These are phyloP conservation scores for Ustilago lituana DNA, from an alignment of 1,284 basidiomycete species.

Conservation along the genomic window DNA sequence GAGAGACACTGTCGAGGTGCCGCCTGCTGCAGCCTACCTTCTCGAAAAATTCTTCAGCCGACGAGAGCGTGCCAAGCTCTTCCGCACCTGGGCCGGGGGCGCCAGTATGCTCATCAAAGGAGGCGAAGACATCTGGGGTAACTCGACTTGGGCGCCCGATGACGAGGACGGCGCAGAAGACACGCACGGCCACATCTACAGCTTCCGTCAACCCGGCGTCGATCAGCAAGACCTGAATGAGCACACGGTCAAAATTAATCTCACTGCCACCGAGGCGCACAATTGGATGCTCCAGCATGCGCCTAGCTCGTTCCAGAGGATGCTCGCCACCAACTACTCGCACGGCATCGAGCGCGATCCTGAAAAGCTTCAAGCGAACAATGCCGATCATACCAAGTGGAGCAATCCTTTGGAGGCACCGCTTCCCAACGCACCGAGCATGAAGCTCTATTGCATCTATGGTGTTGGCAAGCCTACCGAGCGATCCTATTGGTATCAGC, in stretches of 20 bases:
- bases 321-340: slow-evolving; percentile 91
- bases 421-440: slow-evolving; percentile 84
- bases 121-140: slow-evolving; percentile 90
- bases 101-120: slow-evolving; percentile 77
- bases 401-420: slow-evolving; percentile 89
- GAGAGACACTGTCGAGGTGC: slow-evolving; percentile 87
- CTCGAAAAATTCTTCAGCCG: slow-evolving; percentile 79
- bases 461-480: slow-evolving; percentile 97
- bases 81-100: slow-evolving; percentile 93
- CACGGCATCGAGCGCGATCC: slow-evolving; percentile 86
- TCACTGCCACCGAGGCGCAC: slow-evolving; percentile 81
- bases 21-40: slow-evolving; percentile 81
- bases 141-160: slow-evolving; percentile 68
- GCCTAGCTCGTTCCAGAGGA: slow-evolving; percentile 81
- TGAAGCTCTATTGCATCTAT: slow-evolving; percentile 94
- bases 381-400: slow-evolving; percentile 72
- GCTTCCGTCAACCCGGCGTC: slow-evolving; percentile 74
- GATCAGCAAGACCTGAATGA: slow-evolving; percentile 42
- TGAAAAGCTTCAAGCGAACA: slow-evolving; percentile 59
- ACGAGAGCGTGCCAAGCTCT: slow-evolving; percentile 86
- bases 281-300: slow-evolving; percentile 87
- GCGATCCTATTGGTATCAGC: slow-evolving; percentile 70
- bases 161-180: slow-evolving; percentile 46
- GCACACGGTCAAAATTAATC: slow-evolving; percentile 40
- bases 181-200: slow-evolving; percentile 79